Evolutionary conservation across 352 stramenopile species (phyloP), one percentile per base, ranked within the genome.

Genomic region (Peronospora destructor): DNA sequence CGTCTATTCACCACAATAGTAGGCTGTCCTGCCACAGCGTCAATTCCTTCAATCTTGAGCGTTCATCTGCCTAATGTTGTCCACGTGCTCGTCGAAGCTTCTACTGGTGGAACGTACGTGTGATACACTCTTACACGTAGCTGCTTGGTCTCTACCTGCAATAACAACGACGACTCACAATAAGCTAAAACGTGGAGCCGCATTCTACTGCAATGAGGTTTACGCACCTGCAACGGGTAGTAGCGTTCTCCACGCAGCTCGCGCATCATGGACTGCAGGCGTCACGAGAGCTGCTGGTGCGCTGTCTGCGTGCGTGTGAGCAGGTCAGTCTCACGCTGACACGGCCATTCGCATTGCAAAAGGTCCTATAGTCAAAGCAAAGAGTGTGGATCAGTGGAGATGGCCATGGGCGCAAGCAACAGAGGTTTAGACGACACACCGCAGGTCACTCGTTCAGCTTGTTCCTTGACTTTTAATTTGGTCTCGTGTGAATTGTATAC

Each of bases 121-220:
- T 87, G 72, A 43, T 74, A 73, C 51, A 90, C 63, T 19, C 66
- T 67, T 30, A 90, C 53, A 13, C 63, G 68, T 44, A 90, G 54
- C 41, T 67, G 59, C 34, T 80, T 81, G 25, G 68, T 70, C 60
- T 87, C 71, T 10, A 59, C 76, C 64, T 85, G 39, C 10, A 29
- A 6, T 2, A 6, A 35, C 34, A n/a, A 45, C 39, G 16, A 34
- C n/a, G 11, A 34, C 0, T 33, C 25, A 33, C 28, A 3, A 10
- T 11, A 19, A 0, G 23, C 4, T 3, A 4, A 4, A 26, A 26
- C 0, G 23, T 26, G 5, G 23, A 26, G 4, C 23, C 4, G 8
- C 28, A 6, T 35, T 26, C 6, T 21, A 45, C 11, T 6, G 14
- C 12, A 17, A 16, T 21, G 13, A 17, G 13, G 36, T 7, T 29